Conservation (phyloP, 1,139 yeast genomes). For the Pichia sp. region DNA sequence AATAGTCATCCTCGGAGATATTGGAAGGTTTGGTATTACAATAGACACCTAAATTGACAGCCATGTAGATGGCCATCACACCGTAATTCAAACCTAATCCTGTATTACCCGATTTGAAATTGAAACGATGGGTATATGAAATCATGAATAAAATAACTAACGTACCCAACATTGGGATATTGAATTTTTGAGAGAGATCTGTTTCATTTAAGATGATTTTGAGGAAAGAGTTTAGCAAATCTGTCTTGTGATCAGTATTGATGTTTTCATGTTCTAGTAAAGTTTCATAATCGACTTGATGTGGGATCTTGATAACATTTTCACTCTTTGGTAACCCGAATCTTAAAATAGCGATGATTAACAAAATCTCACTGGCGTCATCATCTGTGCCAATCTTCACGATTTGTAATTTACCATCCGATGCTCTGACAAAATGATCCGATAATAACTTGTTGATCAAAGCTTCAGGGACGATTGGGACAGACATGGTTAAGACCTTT, state of each 20-base stretch:
- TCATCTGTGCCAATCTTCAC: slow-evolving; percentile 14
- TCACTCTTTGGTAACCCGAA: slow-evolving; percentile 15
- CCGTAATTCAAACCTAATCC: slow-evolving; percentile 20
- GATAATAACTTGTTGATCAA: slow-evolving; percentile 13
- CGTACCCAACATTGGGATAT: slow-evolving; percentile 24
- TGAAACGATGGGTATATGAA: slow-evolving; percentile 20
- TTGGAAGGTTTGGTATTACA: slow-evolving; percentile 4
- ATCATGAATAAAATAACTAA: slow-evolving; percentile 23
- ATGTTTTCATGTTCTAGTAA: slow-evolving; percentile 12
- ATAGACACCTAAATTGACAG: slow-evolving; percentile 26
- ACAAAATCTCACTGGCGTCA: slow-evolving; percentile 24
- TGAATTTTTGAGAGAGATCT: slow-evolving; percentile 15
- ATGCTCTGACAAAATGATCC: slow-evolving; percentile 14
- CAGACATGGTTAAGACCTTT: slow-evolving; percentile 1
- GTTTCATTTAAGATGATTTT: slow-evolving; percentile 21
- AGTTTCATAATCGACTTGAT: slow-evolving; percentile 10
- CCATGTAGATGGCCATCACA: slow-evolving; percentile 24
- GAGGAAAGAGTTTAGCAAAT: slow-evolving; percentile 22
- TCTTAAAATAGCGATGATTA: slow-evolving; percentile 22
- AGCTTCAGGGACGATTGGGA: slow-evolving; percentile 20
- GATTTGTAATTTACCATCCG: slow-evolving; percentile 18
- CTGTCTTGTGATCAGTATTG: slow-evolving; percentile 20
- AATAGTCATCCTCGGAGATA: neutral
- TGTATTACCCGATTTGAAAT: slow-evolving; percentile 22
- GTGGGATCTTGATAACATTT: slow-evolving; percentile 9